These are phyloP conservation scores for Sporisorium graminicola DNA, from an alignment of 1,284 basidiomycete species.

Conservation along the genomic window DNA sequence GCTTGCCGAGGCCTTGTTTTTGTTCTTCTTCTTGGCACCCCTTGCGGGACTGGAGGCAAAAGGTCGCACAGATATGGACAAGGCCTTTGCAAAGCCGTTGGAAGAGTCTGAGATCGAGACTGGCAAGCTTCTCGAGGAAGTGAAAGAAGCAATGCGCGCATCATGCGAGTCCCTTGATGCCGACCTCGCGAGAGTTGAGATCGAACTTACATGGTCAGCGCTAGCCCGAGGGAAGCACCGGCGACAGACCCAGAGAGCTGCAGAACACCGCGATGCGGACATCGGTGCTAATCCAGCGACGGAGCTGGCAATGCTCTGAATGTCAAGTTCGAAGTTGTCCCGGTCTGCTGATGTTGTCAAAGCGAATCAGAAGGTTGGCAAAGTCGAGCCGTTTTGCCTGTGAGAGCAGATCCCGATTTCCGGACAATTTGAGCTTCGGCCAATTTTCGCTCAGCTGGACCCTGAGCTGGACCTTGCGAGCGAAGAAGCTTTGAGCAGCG, in stretches of 20 bases:
- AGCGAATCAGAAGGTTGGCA: neutral
- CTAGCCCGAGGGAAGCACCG: slow-evolving; percentile 8
- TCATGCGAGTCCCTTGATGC: neutral
- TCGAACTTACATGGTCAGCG: slow-evolving; percentile 9
- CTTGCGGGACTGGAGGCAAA: neutral
- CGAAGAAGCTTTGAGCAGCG: neutral
- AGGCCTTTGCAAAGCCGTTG: too few relatives aligned
- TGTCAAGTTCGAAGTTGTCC: neutral
- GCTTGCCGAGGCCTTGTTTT: slow-evolving; percentile 19
- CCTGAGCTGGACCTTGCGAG: slow-evolving; percentile 3
- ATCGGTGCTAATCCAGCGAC: neutral
- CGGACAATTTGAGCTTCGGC: neutral
- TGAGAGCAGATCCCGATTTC: slow-evolving; percentile 1
- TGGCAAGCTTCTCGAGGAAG: neutral
- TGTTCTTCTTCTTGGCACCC: slow-evolving; percentile 39
- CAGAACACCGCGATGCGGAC: slow-evolving; percentile 8
- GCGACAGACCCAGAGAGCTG: slow-evolving; percentile 15
- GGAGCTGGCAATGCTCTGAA: too few relatives aligned
- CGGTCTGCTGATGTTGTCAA: neutral
- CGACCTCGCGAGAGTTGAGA: slow-evolving; percentile 5
- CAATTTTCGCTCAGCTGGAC: slow-evolving; percentile 4
- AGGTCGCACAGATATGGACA: too few relatives aligned
- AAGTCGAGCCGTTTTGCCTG: neutral
- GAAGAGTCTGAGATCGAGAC: neutral
- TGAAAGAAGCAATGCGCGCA: neutral